Conservation (phyloP, 495 filamentous ascomycete genomes). For the Usnea hakonensis region DNA sequence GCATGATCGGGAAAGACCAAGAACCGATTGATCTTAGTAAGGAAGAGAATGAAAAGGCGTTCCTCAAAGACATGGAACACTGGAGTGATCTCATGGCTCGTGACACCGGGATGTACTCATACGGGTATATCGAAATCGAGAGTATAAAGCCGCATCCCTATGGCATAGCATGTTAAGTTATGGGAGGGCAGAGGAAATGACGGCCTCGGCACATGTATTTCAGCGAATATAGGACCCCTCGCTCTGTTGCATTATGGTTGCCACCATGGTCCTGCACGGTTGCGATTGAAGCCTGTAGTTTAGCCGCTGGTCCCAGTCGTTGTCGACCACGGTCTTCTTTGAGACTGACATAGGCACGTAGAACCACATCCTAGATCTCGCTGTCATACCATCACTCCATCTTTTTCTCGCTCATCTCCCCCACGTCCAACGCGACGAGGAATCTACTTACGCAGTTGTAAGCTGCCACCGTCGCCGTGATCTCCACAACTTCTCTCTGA, state of each 20-base stretch:
- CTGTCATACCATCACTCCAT: background rate
- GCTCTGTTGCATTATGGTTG: background rate
- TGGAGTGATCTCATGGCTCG: constrained; percentile 32
- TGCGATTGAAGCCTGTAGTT: background rate
- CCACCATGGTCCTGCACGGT: background rate
- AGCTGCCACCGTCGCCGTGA: constrained; percentile 68
- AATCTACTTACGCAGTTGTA: constrained; percentile 87
- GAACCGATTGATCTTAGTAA: constrained; percentile 46
- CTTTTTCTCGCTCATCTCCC: constrained; percentile 42
- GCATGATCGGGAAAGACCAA: constrained; percentile 45
- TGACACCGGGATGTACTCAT: constrained; percentile 30
- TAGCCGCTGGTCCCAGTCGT: background rate
- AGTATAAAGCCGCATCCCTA: constrained; percentile 29
- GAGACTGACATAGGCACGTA: background rate
- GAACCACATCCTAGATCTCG: background rate
- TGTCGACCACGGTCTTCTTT: background rate
- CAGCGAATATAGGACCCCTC: background rate
- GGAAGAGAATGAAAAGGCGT: constrained; percentile 35
- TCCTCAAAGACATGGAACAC: constrained; percentile 35
- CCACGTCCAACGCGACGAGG: constrained; percentile 74
- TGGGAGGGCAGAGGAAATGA: background rate
- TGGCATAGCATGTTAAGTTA: constrained; percentile 23
- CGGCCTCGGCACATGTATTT: background rate
- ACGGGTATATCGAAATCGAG: constrained; percentile 36
- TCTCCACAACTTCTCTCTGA: constrained; percentile 67